Base-by-base conservation (phyloP, 768 basidiomycete genomes). In the Leccinum pellstonianum region DNA sequence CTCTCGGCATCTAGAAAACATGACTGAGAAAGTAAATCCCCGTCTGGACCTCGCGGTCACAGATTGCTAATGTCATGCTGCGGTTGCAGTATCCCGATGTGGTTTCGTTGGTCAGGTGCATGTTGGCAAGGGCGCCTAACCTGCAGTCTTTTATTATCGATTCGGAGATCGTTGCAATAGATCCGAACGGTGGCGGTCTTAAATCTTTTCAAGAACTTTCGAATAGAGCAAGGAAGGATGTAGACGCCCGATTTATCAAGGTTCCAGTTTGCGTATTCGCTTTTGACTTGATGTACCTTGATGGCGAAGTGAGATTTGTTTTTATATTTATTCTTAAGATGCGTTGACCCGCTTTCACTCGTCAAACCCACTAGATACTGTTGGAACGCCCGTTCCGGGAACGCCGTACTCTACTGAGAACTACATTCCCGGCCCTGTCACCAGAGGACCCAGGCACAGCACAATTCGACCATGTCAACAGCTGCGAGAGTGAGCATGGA, bases 1-100 rank as follows among this genome's bases (percentile, higher is more conserved):
- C 76, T 92, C 90, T 60, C 86, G 93, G 56, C 92, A 94, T 77
- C 77, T 96, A 33, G 93, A 95, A 75, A 87, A 94, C 67, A 95
- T 95, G 94, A 94, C 92, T 1, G 84, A 85, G 60, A 95, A 96
- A 80, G 90, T 84, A 69, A 62, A 68, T 53, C 41, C 50, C 23
- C 46, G 37, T 60, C 43, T 46, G 43, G 25, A 35, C 50, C 15
- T 55, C 47, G 51, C 49, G 35, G 35, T 38, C 23, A 27, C 19
- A 35, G n/a, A 38, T 52, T 37, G 38, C 62, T 63, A 21, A 71
- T 57, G 56, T 38, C 23, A 55, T 64, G 54, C 46, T 53, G 62
- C 54, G 55, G 54, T 59, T 43, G 21, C 63, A 92, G 90, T 95
- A 95, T 72, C 93, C 93, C 7, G 93, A 95, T 74, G 81, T 94